These are phyloP conservation scores for Parvularia atlantis DNA, from an alignment of 78 protist species.

Conservation along the genomic window DNA sequence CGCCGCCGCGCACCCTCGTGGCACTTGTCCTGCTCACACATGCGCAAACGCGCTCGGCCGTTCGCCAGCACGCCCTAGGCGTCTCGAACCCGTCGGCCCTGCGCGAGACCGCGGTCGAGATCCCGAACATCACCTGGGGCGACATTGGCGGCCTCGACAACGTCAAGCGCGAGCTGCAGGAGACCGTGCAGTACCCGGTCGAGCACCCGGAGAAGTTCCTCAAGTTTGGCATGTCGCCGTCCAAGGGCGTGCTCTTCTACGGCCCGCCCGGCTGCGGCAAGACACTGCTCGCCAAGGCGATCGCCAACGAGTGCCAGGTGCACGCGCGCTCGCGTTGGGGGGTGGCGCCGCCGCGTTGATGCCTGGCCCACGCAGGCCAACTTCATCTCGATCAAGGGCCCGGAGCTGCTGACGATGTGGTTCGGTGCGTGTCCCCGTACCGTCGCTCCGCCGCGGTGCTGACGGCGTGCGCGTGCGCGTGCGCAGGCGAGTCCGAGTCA, in stretches of 20 bases:
- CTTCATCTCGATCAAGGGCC: constrained; percentile 98
- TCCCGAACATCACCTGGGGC: constrained; percentile 98
- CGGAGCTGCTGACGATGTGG: constrained; percentile 99
- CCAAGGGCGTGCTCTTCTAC: constrained; percentile 97
- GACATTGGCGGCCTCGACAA: constrained; percentile 99
- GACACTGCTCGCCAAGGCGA: constrained; percentile 99
- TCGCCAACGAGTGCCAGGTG: constrained; percentile 99
- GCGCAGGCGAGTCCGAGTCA: constrained; percentile 99
- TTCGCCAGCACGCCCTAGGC: constrained; percentile 79
- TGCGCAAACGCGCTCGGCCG: no score
- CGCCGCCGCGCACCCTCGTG: background rate
- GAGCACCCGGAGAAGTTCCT: constrained; percentile 98
- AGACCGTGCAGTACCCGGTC: constrained; percentile 97
- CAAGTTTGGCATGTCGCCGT: constrained; percentile 97
- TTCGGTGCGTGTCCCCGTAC: no score
- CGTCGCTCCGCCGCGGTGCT: no score
- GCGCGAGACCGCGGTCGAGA: constrained; percentile 97
- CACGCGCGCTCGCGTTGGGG: no score
- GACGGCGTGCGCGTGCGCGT: no score
- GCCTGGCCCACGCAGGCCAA: no score
- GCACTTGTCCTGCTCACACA: no score
- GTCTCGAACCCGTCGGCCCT: constrained; percentile 97
- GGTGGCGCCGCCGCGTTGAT: no score
- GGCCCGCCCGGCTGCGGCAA: constrained; percentile 99
- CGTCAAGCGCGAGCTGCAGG: constrained; percentile 56